Evolutionary conservation across 768 basidiomycete genomes (phyloP), one percentile per base, ranked within the genome.

Genomic region (Filobasidium wieringae): DNA sequence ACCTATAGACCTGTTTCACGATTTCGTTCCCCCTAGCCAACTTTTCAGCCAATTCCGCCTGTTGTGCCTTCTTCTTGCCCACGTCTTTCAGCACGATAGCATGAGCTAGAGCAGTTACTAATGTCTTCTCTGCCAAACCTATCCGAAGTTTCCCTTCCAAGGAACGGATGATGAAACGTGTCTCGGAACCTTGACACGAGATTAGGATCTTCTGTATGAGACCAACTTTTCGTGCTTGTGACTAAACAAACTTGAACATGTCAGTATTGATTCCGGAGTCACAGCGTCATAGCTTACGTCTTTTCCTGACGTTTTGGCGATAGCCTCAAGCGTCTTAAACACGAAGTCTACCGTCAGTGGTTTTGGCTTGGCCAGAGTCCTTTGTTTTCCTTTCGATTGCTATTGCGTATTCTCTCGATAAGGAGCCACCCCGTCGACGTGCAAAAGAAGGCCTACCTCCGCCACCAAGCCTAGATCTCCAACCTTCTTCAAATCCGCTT

Each of bases 111-210:
- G 91, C 86, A 33, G 93, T 86, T 43, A 97, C 78, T n/a, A 95
- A 85, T 0, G 91, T 92, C 55, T 88, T 84, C 71, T 97, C 95
- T 7, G 95, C 95, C 69, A 96, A 86, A 39, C 95, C 89, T 69
- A 99, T 97, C 14, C 95, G 82, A 34, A 99, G 80, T 73, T 99
- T 99, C 59, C 95, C 95, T 76, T 96, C 92, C 63, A 96, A 76
- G 69, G 88, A 90, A 37, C 93, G 84, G 33, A 97, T 85, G 64
- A 97, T 87, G 72, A 92, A 99, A 70, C 96, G 97, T 24, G 95
- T 92, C 75, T 99, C 95, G 26, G 64, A 68, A n/a, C 84, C 88
- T 67, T 88, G 85, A 70, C 92, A 97, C 1, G 89, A 84, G 2
- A 92, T 91, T 2, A 99, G 79, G 2, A 99, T 79, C 69, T 90